phyloP scores from a whole-genome alignment of 225 moss, liverwort and hornwort species.

The Anthoceros angustus region DNA sequence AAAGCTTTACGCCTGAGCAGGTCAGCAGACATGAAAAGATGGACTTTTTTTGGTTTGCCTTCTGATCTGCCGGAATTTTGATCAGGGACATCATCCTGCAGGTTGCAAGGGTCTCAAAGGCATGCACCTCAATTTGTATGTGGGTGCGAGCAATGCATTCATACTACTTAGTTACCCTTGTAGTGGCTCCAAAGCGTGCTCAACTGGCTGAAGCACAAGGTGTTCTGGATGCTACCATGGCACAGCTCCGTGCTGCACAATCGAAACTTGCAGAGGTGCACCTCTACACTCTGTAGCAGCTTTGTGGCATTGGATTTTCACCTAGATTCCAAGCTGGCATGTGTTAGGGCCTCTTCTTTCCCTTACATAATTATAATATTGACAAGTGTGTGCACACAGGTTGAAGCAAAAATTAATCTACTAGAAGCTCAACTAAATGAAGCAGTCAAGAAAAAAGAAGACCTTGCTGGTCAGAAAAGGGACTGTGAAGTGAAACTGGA shows the following conservation, averaged over 20 bases:
- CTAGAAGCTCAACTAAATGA: conserved; percentile 39
- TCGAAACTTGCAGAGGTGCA: conserved; percentile 55
- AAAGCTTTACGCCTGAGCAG: conserved; percentile 75
- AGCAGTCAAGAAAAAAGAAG: conserved; percentile 58
- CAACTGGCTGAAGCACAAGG: conserved; percentile 60
- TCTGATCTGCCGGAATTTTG: background rate
- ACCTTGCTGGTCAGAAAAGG: conserved; percentile 47
- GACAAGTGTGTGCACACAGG: conserved; percentile 20
- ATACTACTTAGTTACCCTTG: conserved; percentile 64
- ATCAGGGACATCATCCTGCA: conserved; percentile 7
- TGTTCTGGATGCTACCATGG: conserved; percentile 45
- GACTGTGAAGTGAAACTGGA: conserved; percentile 71
- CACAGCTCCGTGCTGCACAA: conserved; percentile 53
- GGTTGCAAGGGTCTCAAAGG: conserved; percentile 85
- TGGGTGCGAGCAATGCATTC: conserved; percentile 94
- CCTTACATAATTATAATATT: background rate
- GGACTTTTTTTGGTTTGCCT: background rate
- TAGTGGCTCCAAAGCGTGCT: conserved; percentile 80
- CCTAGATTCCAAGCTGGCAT: background rate
- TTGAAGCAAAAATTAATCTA: conserved; percentile 43
- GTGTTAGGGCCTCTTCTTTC: background rate
- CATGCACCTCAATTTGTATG: conserved; percentile 93
- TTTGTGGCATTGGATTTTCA: background rate
- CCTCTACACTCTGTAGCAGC: background rate
- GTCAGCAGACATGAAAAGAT: conserved; percentile 11